Evolutionary conservation across 192 early-diverging fungal species (phyloP), one percentile per base, ranked within the genome.

Genomic region (Backusella luteola): DNA sequence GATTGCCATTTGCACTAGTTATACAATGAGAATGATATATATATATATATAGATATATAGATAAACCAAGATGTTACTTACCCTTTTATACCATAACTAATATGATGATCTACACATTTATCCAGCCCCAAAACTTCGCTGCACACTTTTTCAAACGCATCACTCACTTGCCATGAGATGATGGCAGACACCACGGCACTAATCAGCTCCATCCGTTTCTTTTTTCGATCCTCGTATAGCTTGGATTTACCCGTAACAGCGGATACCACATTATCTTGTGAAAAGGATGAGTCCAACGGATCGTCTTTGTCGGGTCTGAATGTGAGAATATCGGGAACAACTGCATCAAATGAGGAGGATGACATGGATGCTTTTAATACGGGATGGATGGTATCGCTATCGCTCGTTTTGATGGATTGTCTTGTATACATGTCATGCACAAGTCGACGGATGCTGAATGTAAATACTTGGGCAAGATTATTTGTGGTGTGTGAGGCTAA

Each of bases 1-100:
- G 80, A 67, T 90, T 89, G 8, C 91, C 91, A 70, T 90, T 89
- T 2, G 89, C 86, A 5, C 92, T 93, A 75, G 8, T 15, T 29
- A 69, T 39, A 29, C 0, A 73, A 67, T 39, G 44, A 23, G 49
- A 21, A 32, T 52, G 12, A 35, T 34, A 3, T 29, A 56, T n/a
- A 52, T 32, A n/a, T n/a, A 35, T 34, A 3, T 29, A 56, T n/a
- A 52, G 1, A 56, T n/a, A 52, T 32, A 52, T 19, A 52, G n/a
- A 52, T n/a, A 56, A 59, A 59, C 2, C 8, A 59, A 26, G 3
- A 32, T 34, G 29, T 17, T 29, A 14, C 42, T 70, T 69, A n/a
- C 83, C 85, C 90, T 87, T 91, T 26, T 81, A 79, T 75, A 89
- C 77, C 66, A 87, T 63, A 42, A 41, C 38, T 41, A 44, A 89